Evolutionary conservation across 495 filamentous ascomycete genomes (phyloP).

Genomic region (Pyrenula aspistea): DNA sequence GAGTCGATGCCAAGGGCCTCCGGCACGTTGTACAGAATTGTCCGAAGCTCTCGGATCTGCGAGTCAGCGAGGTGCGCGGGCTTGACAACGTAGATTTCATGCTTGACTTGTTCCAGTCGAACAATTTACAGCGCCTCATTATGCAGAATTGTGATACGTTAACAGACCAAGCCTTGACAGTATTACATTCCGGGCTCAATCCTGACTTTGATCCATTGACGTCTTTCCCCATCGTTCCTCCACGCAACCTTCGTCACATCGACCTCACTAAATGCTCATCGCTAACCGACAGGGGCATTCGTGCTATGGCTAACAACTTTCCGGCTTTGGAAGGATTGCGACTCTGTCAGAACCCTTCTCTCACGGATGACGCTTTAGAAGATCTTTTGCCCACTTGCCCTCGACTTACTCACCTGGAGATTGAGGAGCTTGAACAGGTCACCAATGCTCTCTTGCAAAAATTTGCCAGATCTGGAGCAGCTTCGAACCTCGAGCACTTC

Average conservation of each 20-base stretch:
- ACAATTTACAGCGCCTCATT: constrained; percentile 68
- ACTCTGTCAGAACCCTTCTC: constrained; percentile 53
- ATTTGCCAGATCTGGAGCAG: constrained; percentile 64
- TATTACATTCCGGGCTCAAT: constrained; percentile 59
- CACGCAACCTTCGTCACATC: constrained; percentile 70
- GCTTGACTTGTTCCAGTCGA: constrained; percentile 60
- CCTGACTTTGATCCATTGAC: constrained; percentile 71
- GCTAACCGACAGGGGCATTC: constrained; percentile 60
- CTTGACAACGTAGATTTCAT: constrained; percentile 63
- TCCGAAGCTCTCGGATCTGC: constrained; percentile 59
- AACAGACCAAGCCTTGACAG: constrained; percentile 55
- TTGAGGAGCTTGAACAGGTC: constrained; percentile 72
- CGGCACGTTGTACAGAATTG: constrained; percentile 61
- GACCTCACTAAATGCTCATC: constrained; percentile 68
- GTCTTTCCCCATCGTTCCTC: constrained; percentile 60
- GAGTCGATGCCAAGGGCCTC: constrained; percentile 75
- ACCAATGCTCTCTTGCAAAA: constrained; percentile 62
- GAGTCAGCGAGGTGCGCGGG: constrained; percentile 69
- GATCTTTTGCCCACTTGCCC: constrained; percentile 64
- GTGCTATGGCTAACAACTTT: constrained; percentile 55
- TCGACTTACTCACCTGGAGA: constrained; percentile 70
- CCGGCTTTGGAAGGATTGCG: constrained; percentile 74
- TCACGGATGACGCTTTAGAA: constrained; percentile 64
- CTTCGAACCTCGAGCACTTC: constrained; percentile 59
- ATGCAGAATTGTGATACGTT: constrained; percentile 62